These are phyloP conservation scores for Phialophora macrospora DNA, from an alignment of 2,329 filamentous ascomycete genomes.

Conservation along the genomic window DNA sequence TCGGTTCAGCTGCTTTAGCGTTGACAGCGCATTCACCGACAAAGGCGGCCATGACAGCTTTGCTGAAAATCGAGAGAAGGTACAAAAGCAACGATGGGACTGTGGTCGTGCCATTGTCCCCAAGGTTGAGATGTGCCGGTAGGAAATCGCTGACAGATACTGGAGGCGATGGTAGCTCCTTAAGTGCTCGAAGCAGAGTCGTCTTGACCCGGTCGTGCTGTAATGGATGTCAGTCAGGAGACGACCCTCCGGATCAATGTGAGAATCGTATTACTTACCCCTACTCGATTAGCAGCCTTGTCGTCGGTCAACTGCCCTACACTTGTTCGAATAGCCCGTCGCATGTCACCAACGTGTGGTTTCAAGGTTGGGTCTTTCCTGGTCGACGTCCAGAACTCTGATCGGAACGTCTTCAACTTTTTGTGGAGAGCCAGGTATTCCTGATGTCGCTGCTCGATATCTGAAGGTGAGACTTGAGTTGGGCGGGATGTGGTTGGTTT, in stretches of 20 bases:
- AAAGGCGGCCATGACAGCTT: conserved; percentile 72
- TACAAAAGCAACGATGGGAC: conserved; percentile 71
- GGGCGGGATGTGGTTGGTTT: neutral
- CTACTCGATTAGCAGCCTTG: conserved; percentile 64
- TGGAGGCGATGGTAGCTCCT: conserved; percentile 56
- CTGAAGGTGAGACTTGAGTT: conserved; percentile 21
- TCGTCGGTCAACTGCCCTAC: conserved; percentile 74
- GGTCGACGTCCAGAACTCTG: conserved; percentile 59
- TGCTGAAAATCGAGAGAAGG: conserved; percentile 75
- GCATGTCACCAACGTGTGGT: conserved; percentile 70
- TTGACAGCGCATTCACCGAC: conserved; percentile 68
- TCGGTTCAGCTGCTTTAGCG: conserved; percentile 71
- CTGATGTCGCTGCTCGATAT: conserved; percentile 52
- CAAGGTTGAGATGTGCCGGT: conserved; percentile 46
- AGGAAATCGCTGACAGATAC: conserved; percentile 62
- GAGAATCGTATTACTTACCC: conserved; percentile 51
- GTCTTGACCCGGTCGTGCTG: conserved; percentile 57
- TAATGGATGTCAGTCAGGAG: conserved; percentile 5
- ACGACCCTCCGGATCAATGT: neutral
- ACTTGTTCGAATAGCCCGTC: conserved; percentile 71
- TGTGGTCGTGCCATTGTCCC: conserved; percentile 31
- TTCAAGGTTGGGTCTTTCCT: conserved; percentile 65
- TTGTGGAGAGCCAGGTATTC: conserved; percentile 66
- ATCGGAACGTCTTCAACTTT: conserved; percentile 65
- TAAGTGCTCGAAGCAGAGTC: conserved; percentile 61